Evolutionary conservation across 495 filamentous ascomycete species (phyloP).

Genomic region (Hypomontagnella monticulosa): DNA sequence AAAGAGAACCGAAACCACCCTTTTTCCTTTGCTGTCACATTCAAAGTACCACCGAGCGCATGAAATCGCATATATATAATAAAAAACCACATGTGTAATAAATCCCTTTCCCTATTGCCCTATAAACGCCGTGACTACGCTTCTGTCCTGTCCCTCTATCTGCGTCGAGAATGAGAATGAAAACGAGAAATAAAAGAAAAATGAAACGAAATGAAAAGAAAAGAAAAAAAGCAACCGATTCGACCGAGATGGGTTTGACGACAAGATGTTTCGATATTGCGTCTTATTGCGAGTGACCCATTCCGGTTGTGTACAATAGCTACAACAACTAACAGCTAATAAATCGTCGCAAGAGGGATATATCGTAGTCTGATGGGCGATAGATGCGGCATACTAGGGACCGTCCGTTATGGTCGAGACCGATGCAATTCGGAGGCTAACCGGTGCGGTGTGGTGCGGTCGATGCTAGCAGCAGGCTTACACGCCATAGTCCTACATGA

Average conservation of each 20-base stretch:
- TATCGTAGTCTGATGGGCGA: no score
- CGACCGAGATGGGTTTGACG: no score
- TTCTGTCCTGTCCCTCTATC: conserved; percentile 16
- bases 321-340: no score
- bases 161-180: not conserved
- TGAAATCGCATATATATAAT: conserved; percentile 12
- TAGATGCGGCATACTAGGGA: no score
- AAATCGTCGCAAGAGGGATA: no score
- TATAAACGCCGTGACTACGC: conserved; percentile 26
- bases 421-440: not conserved
- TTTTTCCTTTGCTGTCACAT: conserved; percentile 13
- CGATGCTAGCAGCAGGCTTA: no score
- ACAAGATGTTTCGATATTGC: no score
- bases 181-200: not conserved
- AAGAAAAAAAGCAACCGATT: no score
- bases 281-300: no score
- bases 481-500: conserved; percentile 34
- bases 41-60: conserved; percentile 22
- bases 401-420: not conserved
- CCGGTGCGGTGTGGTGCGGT: no score
- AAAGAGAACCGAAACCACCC: conserved; percentile 14
- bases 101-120: conserved; percentile 17
- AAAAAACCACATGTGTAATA: conserved; percentile 22
- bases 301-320: no score
- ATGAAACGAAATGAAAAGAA: not conserved